phyloP scores from a whole-genome alignment of 768 basidiomycete genomes.

The Kwoniella heveanensis region DNA sequence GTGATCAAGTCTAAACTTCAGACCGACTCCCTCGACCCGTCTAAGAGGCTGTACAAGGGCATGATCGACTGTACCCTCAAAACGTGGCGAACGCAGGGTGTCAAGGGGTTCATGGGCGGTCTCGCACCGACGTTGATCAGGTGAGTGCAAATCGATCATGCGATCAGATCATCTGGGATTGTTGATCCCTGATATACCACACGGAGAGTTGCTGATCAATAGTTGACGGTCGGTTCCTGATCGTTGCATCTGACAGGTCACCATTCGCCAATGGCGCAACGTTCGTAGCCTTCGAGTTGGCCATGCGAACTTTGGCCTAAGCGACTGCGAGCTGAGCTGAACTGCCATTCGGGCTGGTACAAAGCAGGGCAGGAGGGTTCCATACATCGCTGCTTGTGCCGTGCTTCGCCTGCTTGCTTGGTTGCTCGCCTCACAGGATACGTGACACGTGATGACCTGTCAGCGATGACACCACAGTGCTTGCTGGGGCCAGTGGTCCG shows the following conservation, averaged over 20 bases:
- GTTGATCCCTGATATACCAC: too few relatives aligned
- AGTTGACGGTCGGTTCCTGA: not conserved
- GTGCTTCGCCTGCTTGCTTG: too few relatives aligned
- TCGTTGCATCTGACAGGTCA: too few relatives aligned
- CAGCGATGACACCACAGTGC: too few relatives aligned
- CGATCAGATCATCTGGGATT: not conserved
- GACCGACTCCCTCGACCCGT: conserved; percentile 72
- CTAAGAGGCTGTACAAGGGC: conserved; percentile 74
- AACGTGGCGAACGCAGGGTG: conserved; percentile 80
- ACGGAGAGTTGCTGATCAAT: not conserved
- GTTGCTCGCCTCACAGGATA: too few relatives aligned
- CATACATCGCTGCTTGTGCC: too few relatives aligned
- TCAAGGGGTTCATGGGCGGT: conserved; percentile 85
- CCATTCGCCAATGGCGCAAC: conserved; percentile 97
- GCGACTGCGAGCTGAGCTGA: too few relatives aligned
- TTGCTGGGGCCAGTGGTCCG: too few relatives aligned
- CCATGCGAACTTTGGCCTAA: conserved; percentile 63
- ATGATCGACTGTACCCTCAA: conserved; percentile 79
- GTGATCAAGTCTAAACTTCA: conserved; percentile 96
- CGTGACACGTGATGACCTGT: too few relatives aligned
- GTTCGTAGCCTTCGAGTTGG: conserved; percentile 93
- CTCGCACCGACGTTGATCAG: conserved; percentile 87
- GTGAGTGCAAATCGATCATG: conserved; percentile 58
- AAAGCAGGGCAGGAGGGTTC: too few relatives aligned
- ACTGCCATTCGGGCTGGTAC: too few relatives aligned